phyloP scores from a whole-genome alignment of 1,284 basidiomycete genomes.

The Tylopilus orsonianus region DNA sequence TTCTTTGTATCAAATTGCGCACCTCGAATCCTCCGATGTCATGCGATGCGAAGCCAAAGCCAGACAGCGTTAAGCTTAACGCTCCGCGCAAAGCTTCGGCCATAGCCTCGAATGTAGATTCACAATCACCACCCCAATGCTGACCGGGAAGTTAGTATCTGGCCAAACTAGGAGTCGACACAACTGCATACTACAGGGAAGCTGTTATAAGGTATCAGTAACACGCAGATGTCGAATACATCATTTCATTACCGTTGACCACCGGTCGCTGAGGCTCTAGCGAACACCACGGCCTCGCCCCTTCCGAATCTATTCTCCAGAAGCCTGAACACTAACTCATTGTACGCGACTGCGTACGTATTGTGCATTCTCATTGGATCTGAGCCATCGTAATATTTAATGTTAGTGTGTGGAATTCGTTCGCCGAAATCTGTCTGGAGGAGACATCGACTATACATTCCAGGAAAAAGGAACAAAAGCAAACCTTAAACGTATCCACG shows the following conservation, averaged over 20 bases:
- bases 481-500: slow-evolving; percentile 69
- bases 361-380: slow-evolving; percentile 71
- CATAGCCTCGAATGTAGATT: slow-evolving; percentile 78
- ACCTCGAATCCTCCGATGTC: slow-evolving; percentile 77
- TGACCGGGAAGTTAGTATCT: slow-evolving; percentile 33
- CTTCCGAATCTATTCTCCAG: slow-evolving; percentile 60
- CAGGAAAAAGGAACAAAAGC: not conserved
- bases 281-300: slow-evolving; percentile 69
- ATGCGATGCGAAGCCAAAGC: slow-evolving; percentile 71
- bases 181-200: slow-evolving; percentile 17
- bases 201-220: slow-evolving; percentile 9
- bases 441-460: not conserved
- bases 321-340: slow-evolving; percentile 65
- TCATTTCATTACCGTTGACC: slow-evolving; percentile 54
- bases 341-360: slow-evolving; percentile 65
- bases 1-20: slow-evolving; percentile 3
- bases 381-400: slow-evolving; percentile 67
- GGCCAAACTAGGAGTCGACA: not conserved
- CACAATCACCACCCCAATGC: slow-evolving; percentile 79
- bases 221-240: slow-evolving; percentile 4
- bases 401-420: slow-evolving; percentile 60
- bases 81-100: slow-evolving; percentile 70
- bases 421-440: slow-evolving; percentile 69
- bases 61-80: slow-evolving; percentile 64
- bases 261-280: slow-evolving; percentile 63